Conservation (phyloP, 177 flowering plant species). For the Telopea speciosissima region DNA sequence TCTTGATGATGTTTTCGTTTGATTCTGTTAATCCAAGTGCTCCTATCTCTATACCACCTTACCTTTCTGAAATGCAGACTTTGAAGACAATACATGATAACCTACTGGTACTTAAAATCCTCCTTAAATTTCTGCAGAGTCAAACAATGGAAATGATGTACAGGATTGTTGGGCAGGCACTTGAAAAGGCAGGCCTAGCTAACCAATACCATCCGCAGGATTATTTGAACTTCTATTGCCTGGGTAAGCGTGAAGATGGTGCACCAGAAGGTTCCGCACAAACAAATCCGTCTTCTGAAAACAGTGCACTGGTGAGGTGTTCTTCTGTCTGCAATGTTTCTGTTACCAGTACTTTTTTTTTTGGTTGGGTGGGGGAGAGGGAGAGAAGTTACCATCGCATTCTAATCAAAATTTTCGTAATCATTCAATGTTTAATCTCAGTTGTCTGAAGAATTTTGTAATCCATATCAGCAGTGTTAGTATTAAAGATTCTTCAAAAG, state of each 20-base stretch:
- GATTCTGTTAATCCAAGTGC: background rate
- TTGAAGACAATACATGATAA: background rate
- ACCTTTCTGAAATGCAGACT: background rate
- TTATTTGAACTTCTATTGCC: slow-evolving; percentile 69
- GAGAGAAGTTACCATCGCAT: background rate
- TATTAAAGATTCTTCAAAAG: background rate
- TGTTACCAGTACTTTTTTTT: too few relatives aligned
- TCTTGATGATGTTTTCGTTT: background rate
- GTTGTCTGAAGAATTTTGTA: background rate
- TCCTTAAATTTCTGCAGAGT: slow-evolving; percentile 26
- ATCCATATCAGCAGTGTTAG: background rate
- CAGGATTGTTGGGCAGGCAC: slow-evolving; percentile 40
- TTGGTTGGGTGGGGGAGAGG: too few relatives aligned
- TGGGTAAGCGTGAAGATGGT: slow-evolving; percentile 60
- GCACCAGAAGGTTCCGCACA: slow-evolving; percentile 18
- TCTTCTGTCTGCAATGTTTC: background rate
- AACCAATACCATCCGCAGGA: slow-evolving; percentile 48
- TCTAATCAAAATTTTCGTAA: background rate
- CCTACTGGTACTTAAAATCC: background rate
- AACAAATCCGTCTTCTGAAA: slow-evolving; percentile 27
- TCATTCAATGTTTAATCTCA: background rate
- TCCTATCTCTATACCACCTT: background rate
- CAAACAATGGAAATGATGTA: slow-evolving; percentile 90
- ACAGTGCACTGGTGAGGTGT: slow-evolving; percentile 25
- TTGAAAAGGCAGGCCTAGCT: slow-evolving; percentile 40